Conservation (phyloP, 192 early-diverging fungal genomes). For the Backusella mclennaniae region DNA sequence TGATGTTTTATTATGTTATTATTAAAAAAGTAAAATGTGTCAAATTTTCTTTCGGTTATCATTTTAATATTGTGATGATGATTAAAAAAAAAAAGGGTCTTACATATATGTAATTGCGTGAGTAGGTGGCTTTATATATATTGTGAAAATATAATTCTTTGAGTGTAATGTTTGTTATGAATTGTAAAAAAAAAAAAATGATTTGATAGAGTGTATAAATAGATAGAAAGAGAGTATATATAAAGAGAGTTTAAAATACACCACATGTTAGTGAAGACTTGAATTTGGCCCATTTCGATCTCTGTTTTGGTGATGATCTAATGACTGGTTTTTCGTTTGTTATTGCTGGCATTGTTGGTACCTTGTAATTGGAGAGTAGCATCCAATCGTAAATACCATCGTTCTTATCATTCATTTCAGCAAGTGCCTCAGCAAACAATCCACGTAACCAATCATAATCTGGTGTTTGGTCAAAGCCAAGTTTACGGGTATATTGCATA, state of each 20-base stretch:
- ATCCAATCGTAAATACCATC: slow-evolving; percentile 90
- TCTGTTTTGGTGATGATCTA: background rate
- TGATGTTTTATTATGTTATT: no score
- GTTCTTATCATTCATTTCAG: slow-evolving; percentile 77
- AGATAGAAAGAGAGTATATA: background rate
- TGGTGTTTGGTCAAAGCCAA: slow-evolving; percentile 92
- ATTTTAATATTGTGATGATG: no score
- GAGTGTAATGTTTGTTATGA: background rate
- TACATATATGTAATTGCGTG: no score
- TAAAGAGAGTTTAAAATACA: background rate
- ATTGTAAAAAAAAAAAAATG: background rate
- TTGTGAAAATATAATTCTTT: background rate
- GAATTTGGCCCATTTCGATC: slow-evolving; percentile 2
- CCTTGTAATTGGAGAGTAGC: slow-evolving; percentile 40
- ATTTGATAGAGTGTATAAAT: background rate
- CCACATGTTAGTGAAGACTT: slow-evolving; percentile 8
- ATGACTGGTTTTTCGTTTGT: background rate
- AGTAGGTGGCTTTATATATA: no score
- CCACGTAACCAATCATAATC: slow-evolving; percentile 91
- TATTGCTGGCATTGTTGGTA: background rate
- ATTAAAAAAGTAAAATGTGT: no score
- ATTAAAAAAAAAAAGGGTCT: no score
- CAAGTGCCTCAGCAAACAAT: slow-evolving; percentile 77
- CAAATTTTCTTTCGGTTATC: no score
- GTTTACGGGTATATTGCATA: slow-evolving; percentile 82